phyloP scores from a whole-genome alignment of 2,329 filamentous ascomycete genomes.

The Aspergillus hortae region DNA sequence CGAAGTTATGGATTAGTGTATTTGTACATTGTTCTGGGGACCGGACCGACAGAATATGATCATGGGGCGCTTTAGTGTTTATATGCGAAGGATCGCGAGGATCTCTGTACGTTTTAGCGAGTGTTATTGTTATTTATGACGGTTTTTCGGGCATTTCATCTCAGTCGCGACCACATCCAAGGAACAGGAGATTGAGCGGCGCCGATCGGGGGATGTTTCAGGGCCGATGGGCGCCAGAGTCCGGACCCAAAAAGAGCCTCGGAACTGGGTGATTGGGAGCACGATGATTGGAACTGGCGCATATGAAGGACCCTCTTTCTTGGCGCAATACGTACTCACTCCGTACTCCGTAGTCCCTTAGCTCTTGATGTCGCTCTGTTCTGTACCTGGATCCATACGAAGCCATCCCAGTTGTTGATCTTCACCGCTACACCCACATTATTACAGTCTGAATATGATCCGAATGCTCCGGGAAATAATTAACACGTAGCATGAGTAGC shows the following conservation, averaged over 20 bases:
- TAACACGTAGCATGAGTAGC: no score
- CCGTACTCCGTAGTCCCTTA: no score
- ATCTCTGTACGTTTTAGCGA: no score
- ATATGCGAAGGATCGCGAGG: neutral
- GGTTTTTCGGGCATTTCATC: no score
- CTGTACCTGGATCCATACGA: neutral
- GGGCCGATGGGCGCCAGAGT: no score
- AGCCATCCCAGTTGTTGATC: neutral
- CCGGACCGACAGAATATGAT: no score
- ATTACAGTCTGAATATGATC: no score
- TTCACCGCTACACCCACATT: neutral
- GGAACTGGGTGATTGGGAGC: slow-evolving; percentile 5
- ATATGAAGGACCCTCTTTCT: neutral
- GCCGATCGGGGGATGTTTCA: no score
- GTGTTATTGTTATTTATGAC: no score
- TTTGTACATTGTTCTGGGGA: slow-evolving; percentile 9
- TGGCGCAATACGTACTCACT: neutral
- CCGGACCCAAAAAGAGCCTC: slow-evolving; percentile 7
- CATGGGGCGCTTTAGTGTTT: neutral
- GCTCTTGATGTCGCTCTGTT: neutral
- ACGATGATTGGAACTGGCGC: neutral
- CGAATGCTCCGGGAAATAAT: no score
- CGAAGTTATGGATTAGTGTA: slow-evolving; percentile 4
- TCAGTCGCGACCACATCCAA: no score
- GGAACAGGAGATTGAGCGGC: no score